Percentiles rank a stretch among this genome's conserved stretches.
These are phyloP conservation scores for Limnomonas spitsbergensis DNA, from an alignment of 139 green algal species.

Conservation along the genomic window DNA sequence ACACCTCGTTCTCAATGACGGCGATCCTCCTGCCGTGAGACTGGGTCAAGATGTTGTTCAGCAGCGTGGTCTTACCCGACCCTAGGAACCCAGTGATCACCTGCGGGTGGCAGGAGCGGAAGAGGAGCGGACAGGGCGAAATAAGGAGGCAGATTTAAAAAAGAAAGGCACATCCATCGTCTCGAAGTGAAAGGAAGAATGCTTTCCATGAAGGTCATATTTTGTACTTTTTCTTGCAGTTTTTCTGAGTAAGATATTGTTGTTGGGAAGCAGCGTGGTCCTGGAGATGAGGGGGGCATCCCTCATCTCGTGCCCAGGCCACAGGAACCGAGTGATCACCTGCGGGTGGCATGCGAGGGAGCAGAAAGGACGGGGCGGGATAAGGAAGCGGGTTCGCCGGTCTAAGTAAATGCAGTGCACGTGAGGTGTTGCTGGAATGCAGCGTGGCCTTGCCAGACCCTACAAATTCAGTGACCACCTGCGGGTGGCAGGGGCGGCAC, in stretches of 20 bases:
- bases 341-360: too few relatives aligned
- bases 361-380: too few relatives aligned
- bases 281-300: too few relatives aligned
- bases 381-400: too few relatives aligned
- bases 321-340: too few relatives aligned
- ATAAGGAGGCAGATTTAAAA: not conserved
- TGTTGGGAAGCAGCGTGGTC: too few relatives aligned
- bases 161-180: not conserved
- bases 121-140: too few relatives aligned
- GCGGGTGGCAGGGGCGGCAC: not conserved
- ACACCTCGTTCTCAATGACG: conserved; percentile 68
- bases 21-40: conserved; percentile 87
- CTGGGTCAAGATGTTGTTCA: conserved; percentile 88
- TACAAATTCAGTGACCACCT: conserved; percentile 96
- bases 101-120: conserved; percentile 31
- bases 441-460: conserved; percentile 86
- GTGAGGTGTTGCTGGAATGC: conserved; percentile 94
- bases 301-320: too few relatives aligned
- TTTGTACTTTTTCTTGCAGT: too few relatives aligned
- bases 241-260: too few relatives aligned
- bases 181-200: not conserved
- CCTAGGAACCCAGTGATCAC: conserved; percentile 96
- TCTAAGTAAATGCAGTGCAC: too few relatives aligned
- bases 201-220: too few relatives aligned
- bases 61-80: conserved; percentile 81